Conservation (phyloP, 2,329 filamentous ascomycete species). For the Juglanconis sp. region DNA sequence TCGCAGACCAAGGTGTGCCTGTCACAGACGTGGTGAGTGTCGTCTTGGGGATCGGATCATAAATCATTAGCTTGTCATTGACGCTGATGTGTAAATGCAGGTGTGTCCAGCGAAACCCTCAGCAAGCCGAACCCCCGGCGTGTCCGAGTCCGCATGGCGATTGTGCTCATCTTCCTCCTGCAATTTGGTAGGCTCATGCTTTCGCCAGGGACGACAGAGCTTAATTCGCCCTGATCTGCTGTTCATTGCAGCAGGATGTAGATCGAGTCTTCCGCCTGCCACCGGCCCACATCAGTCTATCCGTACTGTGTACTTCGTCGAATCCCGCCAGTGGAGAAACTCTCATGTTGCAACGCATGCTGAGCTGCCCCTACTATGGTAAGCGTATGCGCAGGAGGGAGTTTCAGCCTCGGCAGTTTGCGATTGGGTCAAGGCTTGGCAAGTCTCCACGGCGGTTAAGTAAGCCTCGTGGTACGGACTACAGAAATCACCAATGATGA, state of each 20-base stretch:
- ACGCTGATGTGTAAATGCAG: constrained; percentile 5
- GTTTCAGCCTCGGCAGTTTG: too few species aligned
- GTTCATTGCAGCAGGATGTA: neutral
- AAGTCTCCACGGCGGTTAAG: too few species aligned
- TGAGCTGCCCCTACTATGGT: too few species aligned
- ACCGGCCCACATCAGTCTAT: neutral
- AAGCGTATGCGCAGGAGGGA: too few species aligned
- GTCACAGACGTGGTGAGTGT: neutral
- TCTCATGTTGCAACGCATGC: too few species aligned
- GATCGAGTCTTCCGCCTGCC: neutral
- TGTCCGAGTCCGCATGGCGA: neutral
- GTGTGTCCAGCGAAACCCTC: neutral
- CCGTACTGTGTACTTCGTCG: neutral
- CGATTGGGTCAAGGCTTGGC: too few species aligned
- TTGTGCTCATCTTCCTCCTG: neutral
- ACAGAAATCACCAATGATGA: too few species aligned
- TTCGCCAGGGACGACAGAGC: neutral
- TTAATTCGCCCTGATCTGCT: neutral
- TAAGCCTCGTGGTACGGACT: too few species aligned
- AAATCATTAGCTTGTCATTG: neutral
- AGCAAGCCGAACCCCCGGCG: neutral
- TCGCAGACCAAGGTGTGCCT: neutral
- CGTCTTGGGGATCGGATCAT: neutral
- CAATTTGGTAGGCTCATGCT: neutral
- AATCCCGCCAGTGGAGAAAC: neutral